Evolutionary conservation across 805 yeast species (phyloP), one percentile per base, ranked within the genome.

Genomic region (Spathaspora passalidarum): DNA sequence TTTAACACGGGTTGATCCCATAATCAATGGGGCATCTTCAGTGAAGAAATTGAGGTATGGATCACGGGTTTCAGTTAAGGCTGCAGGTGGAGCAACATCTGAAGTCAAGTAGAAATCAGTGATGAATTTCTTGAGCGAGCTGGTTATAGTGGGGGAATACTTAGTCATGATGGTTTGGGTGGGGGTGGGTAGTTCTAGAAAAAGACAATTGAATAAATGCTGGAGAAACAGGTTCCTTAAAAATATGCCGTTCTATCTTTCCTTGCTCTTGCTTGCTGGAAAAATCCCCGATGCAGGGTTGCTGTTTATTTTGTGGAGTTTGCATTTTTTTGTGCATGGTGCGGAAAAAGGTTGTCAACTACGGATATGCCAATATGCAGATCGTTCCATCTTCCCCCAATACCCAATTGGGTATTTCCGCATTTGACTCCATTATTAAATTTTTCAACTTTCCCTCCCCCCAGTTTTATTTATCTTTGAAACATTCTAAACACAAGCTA

Each of bases 21-120:
- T 50, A 4, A 41, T 43, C 13, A 49, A 25, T 13, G 49, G 51
- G 5, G 49, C 39, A 7, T 40, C 20, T 8, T 32, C 20, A 8
- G 49, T 38, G 25, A 50, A 47, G 29, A 22, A 50, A 4, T 36
- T 13, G 13, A 48, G 36, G 38, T 50, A 50, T 10, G 52, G 48
- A 41, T 50, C 54, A 10, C 18, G 26, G 2, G 39, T 34, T 11
- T 20, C 34, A 10, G 34, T n/a, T n/a, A n/a, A n/a, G 10, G 32
- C 32, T 4, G 32, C 23, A n/a, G 54, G 54, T 22, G 54, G 53
- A 21, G 37, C 29, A 5, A 23, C 13, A 32, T 50, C 54, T 13
- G 54, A 50, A 16, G 23, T 37, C 43, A 42, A 43, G 42, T 50
- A 50, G 22, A 50, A 50, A 25, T 40, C 38, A 16, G 22, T 34